Evolutionary conservation across 2,329 filamentous ascomycete species (phyloP).

Genomic region (Scedosporium dehoogii): DNA sequence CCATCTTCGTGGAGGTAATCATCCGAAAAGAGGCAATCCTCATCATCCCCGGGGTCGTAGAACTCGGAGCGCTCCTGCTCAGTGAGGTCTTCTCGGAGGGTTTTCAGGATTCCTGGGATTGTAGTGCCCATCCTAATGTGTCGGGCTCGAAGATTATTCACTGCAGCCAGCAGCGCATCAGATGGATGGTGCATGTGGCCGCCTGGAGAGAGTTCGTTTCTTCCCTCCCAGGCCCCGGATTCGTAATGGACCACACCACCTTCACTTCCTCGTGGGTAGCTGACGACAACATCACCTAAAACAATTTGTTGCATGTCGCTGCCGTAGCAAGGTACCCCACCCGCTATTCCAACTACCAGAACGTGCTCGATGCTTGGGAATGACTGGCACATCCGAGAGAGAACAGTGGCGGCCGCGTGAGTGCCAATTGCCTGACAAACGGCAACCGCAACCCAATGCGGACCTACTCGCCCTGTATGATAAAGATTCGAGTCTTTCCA

Average conservation of each 20-base stretch:
- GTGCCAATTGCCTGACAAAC: constrained; percentile 6
- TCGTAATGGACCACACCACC: constrained; percentile 7
- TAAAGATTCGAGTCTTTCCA: background rate
- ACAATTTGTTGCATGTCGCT: constrained; percentile 3
- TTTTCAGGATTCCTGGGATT: background rate
- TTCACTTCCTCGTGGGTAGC: background rate
- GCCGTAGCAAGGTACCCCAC: constrained; percentile 5
- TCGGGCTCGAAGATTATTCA: background rate
- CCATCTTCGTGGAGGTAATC: background rate
- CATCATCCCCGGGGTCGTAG: background rate
- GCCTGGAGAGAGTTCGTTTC: background rate
- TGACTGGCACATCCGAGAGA: background rate
- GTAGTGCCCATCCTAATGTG: background rate
- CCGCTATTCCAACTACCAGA: constrained; percentile 7
- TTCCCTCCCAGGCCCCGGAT: constrained; percentile 4
- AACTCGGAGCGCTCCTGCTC: background rate
- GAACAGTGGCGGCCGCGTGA: background rate
- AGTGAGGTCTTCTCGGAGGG: background rate
- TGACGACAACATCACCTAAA: constrained; percentile 6
- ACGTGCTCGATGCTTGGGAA: constrained; percentile 8
- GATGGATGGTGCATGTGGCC: constrained; percentile 3
- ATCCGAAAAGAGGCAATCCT: background rate
- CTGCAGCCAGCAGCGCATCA: background rate
- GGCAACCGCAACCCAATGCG: constrained; percentile 2
- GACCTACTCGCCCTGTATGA: background rate